A percentile compares a stretch with the other conserved stretches of the same genome.
Evolutionary conservation across 441 rosid genomes (phyloP).

Genomic region (Syzygium syzygioides): DNA sequence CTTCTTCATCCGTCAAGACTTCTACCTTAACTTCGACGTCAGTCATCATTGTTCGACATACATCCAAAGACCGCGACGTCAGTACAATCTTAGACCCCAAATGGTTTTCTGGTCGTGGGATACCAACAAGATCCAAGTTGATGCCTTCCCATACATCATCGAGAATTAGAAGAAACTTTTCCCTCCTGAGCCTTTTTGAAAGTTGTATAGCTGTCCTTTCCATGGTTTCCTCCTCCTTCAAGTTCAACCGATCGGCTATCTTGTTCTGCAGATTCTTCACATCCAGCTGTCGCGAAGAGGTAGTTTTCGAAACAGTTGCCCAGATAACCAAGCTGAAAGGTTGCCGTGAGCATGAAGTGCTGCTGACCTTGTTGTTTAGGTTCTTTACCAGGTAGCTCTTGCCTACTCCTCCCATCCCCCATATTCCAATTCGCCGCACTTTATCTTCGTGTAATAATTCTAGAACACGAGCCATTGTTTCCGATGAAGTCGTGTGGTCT

Average conservation of each 20-base stretch:
- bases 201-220: conserved; percentile 19
- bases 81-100: conserved; percentile 15
- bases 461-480: not conserved
- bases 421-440: not conserved
- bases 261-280: not conserved
- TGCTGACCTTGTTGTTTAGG: conserved; percentile 10
- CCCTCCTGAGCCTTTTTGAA: conserved; percentile 13
- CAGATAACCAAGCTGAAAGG: conserved; percentile 4
- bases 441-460: not conserved
- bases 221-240: conserved; percentile 6
- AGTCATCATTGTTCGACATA: conserved; percentile 23
- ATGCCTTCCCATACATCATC: conserved; percentile 45
- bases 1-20: conserved; percentile 23
- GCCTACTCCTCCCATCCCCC: conserved; percentile 5
- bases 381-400: conserved; percentile 12
- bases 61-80: conserved; percentile 26
- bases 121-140: conserved; percentile 31
- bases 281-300: not conserved
- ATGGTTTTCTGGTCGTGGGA: conserved; percentile 19
- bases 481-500: conserved; percentile 1
- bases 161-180: conserved; percentile 33
- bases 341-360: not conserved
- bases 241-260: conserved; percentile 27
- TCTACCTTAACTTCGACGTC: conserved; percentile 26
- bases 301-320: not conserved